Evolutionary conservation across 176 grass and related monocot species (phyloP).

Genomic region (Bromus sterilis): DNA sequence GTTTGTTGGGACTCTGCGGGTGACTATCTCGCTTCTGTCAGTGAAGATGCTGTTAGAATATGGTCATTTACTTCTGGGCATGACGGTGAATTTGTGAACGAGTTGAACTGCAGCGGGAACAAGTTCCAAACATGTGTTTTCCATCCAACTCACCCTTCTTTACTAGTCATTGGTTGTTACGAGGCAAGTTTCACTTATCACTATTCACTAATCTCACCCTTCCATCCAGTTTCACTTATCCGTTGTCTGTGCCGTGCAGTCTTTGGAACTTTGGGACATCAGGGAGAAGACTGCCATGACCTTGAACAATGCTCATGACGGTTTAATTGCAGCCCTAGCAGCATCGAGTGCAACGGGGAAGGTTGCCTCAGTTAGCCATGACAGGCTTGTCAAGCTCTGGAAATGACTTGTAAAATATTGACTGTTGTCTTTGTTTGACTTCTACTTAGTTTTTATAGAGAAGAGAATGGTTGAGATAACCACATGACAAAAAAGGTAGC

Average conservation of each 20-base stretch:
- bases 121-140: constrained; percentile 96
- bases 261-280: constrained; percentile 94
- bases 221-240: too few species aligned
- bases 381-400: constrained; percentile 85
- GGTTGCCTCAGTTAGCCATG: constrained; percentile 90
- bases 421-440: not conserved
- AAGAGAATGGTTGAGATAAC: constrained; percentile 25
- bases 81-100: constrained; percentile 73
- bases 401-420: constrained; percentile 49
- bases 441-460: constrained; percentile 31
- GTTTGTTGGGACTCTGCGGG: constrained; percentile 86
- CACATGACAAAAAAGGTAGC: constrained; percentile 20
- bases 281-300: constrained; percentile 73
- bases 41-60: constrained; percentile 79
- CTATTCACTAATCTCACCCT: too few species aligned
- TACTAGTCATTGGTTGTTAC: constrained; percentile 88
- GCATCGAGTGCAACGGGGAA: constrained; percentile 70
- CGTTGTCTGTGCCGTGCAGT: constrained; percentile 62
- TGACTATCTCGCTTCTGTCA: constrained; percentile 84
- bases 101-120: constrained; percentile 77
- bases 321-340: constrained; percentile 71
- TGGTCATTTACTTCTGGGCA: constrained; percentile 72
- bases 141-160: constrained; percentile 59
- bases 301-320: constrained; percentile 61
- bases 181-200: constrained; percentile 47